phyloP scores from a whole-genome alignment of 306 rosid genomes.

The Trifolium pratense region DNA sequence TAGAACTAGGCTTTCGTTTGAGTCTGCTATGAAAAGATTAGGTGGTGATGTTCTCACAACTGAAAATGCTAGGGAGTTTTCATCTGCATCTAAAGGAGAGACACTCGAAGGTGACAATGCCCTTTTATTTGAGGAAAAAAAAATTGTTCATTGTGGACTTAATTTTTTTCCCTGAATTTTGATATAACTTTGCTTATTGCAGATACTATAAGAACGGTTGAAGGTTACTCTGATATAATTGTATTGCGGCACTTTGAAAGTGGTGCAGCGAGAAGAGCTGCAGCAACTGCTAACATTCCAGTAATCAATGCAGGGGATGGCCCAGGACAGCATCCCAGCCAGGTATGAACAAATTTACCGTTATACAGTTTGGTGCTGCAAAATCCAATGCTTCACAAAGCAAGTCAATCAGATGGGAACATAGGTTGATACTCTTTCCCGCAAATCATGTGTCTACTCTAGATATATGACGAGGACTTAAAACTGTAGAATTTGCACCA shows the following conservation, averaged over 20 bases:
- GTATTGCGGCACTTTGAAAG: constrained; percentile 95
- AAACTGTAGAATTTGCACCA: constrained; percentile 7
- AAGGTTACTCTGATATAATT: constrained; percentile 90
- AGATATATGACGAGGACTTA: not conserved
- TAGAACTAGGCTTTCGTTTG: constrained; percentile 93
- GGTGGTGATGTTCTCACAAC: constrained; percentile 98
- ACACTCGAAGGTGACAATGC: constrained; percentile 73
- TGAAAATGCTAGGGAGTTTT: constrained; percentile 94
- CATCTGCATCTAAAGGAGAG: constrained; percentile 96
- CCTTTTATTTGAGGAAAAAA: not conserved
- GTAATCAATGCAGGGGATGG: constrained; percentile 98
- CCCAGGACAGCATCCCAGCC: constrained; percentile 95
- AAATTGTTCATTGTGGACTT: constrained; percentile 9
- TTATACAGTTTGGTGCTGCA: not conserved
- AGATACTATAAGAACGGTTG: constrained; percentile 89
- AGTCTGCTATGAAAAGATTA: constrained; percentile 93
- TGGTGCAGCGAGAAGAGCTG: constrained; percentile 94
- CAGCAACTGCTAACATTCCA: constrained; percentile 79
- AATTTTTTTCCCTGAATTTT: constrained; percentile 16
- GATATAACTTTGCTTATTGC: constrained; percentile 45
- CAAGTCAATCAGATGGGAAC: not conserved
- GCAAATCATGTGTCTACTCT: not conserved
- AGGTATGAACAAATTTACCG: constrained; percentile 51
- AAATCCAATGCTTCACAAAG: constrained; percentile 3
- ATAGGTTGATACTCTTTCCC: constrained; percentile 12